Evolutionary conservation across 2,329 filamentous ascomycete species (phyloP).

Genomic region (Lasiodiplodia gonubiensis): DNA sequence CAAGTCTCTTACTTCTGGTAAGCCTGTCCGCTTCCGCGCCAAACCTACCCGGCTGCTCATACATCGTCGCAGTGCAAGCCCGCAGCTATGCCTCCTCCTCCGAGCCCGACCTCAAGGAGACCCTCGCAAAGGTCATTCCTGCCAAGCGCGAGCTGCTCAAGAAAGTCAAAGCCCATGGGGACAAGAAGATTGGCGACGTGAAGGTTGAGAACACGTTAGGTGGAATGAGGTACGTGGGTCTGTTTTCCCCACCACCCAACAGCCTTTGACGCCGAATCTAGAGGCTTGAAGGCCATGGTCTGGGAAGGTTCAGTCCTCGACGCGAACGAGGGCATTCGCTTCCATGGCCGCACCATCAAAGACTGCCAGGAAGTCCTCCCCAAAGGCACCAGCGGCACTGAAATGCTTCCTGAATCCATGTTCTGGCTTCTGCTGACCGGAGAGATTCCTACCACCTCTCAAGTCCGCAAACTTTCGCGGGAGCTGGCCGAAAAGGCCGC

Average conservation of each 20-base stretch:
- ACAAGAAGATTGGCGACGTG: constrained; percentile 86
- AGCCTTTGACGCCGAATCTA: constrained; percentile 35
- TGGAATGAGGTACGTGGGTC: constrained; percentile 74
- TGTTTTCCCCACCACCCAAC: not conserved
- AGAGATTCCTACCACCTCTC: constrained; percentile 80
- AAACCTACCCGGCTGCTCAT: constrained; percentile 27
- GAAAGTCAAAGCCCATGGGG: constrained; percentile 84
- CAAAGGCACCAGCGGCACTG: constrained; percentile 88
- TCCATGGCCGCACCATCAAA: constrained; percentile 97
- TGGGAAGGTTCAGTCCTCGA: constrained; percentile 99
- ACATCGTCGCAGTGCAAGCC: constrained; percentile 42
- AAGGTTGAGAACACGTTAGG: constrained; percentile 94
- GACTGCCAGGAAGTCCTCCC: constrained; percentile 94
- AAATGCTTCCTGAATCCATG: constrained; percentile 99
- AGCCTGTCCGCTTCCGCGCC: constrained; percentile 31
- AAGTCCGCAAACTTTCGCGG: constrained; percentile 81
- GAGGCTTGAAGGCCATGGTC: constrained; percentile 93
- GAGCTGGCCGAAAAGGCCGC: constrained; percentile 86
- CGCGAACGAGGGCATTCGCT: constrained; percentile 95
- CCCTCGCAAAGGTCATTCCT: constrained; percentile 82
- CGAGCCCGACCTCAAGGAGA: constrained; percentile 88
- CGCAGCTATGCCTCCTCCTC: constrained; percentile 73
- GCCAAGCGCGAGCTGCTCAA: constrained; percentile 92
- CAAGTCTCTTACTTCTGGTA: constrained; percentile 45
- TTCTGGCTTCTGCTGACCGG: constrained; percentile 98